Conservation (phyloP, 2,329 filamentous ascomycete species). For the Xylariaceae sp. region DNA sequence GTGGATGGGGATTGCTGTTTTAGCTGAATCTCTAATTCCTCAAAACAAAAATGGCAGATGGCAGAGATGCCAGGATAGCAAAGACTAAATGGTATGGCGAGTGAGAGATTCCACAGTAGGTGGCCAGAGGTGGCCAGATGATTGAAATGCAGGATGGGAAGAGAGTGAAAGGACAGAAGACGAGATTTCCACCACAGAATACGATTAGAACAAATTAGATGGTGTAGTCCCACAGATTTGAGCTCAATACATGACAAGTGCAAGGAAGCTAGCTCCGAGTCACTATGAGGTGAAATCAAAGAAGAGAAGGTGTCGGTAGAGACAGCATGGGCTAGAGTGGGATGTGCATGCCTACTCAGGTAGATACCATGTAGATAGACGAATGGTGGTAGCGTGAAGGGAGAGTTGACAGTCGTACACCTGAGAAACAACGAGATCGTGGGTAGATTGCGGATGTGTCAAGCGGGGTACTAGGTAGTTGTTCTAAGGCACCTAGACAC, state of each 20-base stretch:
- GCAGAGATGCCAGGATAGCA: constrained; percentile 42
- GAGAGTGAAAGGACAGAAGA: constrained; percentile 9
- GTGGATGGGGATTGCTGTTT: constrained; percentile 16
- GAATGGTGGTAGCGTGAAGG: background rate
- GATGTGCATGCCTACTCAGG: constrained; percentile 7
- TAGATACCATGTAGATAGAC: constrained; percentile 1
- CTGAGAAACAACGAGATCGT: constrained; percentile 12
- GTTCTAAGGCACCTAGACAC: constrained; percentile 1
- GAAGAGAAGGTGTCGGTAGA: constrained; percentile 21
- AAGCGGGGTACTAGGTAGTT: background rate
- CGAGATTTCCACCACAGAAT: constrained; percentile 12
- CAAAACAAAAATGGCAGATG: constrained; percentile 40
- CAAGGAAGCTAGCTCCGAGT: constrained; percentile 22
- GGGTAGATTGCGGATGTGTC: constrained; percentile 19
- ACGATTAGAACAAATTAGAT: constrained; percentile 17
- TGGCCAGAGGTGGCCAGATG: constrained; percentile 23
- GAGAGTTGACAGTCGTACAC: constrained; percentile 2
- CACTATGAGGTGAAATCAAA: constrained; percentile 9
- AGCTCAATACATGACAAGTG: constrained; percentile 12
- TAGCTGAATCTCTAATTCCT: constrained; percentile 29
- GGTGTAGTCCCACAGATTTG: constrained; percentile 16
- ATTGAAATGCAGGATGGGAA: constrained; percentile 15
- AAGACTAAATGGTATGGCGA: constrained; percentile 39
- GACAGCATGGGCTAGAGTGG: background rate
- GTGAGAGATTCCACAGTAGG: constrained; percentile 25